Evolutionary conservation across 2,329 filamentous ascomycete genomes (phyloP).

Genomic region (Hymenoscyphus linearis): DNA sequence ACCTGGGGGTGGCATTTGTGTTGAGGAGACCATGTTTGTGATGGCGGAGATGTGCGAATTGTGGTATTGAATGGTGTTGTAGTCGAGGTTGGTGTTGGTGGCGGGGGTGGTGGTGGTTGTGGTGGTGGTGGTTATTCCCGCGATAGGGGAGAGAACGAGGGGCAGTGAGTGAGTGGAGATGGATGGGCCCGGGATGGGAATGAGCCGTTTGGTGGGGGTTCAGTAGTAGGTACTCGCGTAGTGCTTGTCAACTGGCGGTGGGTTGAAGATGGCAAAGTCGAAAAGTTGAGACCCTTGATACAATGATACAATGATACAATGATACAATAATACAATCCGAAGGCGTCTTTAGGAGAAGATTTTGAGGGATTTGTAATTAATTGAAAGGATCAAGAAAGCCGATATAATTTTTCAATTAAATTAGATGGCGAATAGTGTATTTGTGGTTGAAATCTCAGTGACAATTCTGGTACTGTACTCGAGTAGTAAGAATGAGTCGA

Average conservation of each 20-base stretch:
- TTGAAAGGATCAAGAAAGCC: not conserved
- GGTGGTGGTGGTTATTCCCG: not conserved
- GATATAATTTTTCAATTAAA: not conserved
- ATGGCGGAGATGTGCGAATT: not conserved
- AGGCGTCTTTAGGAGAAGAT: not conserved
- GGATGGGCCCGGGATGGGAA: not conserved
- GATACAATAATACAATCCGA: no score
- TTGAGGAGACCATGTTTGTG: slow-evolving; percentile 4
- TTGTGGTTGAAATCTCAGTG: not conserved
- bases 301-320: no score
- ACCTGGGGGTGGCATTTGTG: not conserved
- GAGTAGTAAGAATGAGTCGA: not conserved
- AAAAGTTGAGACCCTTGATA: not conserved
- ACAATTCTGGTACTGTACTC: not conserved
- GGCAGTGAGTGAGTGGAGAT: not conserved
- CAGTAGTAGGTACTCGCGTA: no score
- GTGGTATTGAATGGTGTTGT: not conserved
- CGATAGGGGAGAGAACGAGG: not conserved
- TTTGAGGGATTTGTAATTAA: not conserved
- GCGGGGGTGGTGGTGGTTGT: not conserved
- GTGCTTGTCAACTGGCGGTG: no score
- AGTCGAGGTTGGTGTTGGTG: not conserved
- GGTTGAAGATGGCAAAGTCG: no score
- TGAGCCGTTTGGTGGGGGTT: no score
- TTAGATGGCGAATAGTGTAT: not conserved